A percentile compares a stretch with the other conserved stretches of the same genome.
These are phyloP conservation scores for Knoxdaviesia capensis DNA, from an alignment of 2,329 filamentous ascomycete species.

Conservation along the genomic window DNA sequence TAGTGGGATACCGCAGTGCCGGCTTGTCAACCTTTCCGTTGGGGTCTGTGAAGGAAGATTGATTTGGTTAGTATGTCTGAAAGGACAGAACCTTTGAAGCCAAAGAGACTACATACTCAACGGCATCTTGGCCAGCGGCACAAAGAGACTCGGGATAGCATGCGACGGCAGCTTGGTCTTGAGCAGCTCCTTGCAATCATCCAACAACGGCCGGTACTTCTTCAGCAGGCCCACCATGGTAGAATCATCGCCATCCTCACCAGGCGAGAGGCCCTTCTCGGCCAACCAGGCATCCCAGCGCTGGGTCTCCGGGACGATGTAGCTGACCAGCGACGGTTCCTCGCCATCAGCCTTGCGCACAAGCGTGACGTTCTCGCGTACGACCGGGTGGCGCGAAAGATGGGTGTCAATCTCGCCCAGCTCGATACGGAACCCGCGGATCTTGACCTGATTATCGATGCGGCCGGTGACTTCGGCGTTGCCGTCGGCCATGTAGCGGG, in stretches of 20 bases:
- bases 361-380: conserved; percentile 72
- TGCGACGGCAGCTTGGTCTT: conserved; percentile 15
- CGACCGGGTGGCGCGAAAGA: conserved; percentile 50
- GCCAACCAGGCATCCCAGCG: conserved; percentile 52
- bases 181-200: conserved; percentile 17
- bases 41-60: conserved; percentile 41
- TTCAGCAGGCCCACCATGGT: conserved; percentile 13
- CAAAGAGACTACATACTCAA: conserved; percentile 3
- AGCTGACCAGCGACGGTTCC: conserved; percentile 72
- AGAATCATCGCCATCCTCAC: conserved; percentile 4
- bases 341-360: conserved; percentile 69
- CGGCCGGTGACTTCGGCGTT: conserved; percentile 63
- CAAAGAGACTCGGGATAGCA: conserved; percentile 14
- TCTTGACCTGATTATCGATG: conserved; percentile 81
- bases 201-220: conserved; percentile 15
- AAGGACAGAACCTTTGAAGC: not conserved
- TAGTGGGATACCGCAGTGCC: conserved; percentile 49
- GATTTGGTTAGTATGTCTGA: conserved; percentile 17
- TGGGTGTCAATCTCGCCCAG: conserved; percentile 82
- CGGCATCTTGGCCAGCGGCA: conserved; percentile 11
- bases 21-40: conserved; percentile 69
- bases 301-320: conserved; percentile 65
- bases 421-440: conserved; percentile 89
- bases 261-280: conserved; percentile 4
- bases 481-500: conserved; percentile 49